Conservation (phyloP, 495 filamentous ascomycete genomes). For the Aspergillus sclerotioniger region DNA sequence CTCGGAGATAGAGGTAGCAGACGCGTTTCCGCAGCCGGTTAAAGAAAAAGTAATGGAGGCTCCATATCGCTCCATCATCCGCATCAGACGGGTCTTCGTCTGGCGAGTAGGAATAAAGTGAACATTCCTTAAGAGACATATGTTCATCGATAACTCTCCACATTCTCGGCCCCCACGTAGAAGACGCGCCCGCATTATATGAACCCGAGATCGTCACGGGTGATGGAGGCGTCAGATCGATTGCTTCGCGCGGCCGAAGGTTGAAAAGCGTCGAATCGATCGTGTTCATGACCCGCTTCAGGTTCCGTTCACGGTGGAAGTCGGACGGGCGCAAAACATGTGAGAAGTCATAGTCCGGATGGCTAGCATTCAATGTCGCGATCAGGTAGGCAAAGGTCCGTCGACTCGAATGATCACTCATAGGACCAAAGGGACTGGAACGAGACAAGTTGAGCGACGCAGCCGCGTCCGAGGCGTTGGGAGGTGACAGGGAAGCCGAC, state of each 20-base stretch:
- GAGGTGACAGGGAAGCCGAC: constrained; percentile 76
- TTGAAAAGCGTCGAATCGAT: constrained; percentile 84
- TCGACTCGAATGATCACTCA: constrained; percentile 81
- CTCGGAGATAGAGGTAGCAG: constrained; percentile 86
- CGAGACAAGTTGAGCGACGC: constrained; percentile 70
- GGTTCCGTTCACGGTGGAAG: constrained; percentile 74
- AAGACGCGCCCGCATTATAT: constrained; percentile 36
- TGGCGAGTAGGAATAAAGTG: constrained; percentile 79
- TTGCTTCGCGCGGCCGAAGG: constrained; percentile 63
- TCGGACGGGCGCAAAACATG: constrained; percentile 83
- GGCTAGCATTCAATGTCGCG: constrained; percentile 94
- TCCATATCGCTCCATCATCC: constrained; percentile 92
- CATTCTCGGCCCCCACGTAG: constrained; percentile 77
- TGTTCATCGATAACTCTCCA: constrained; percentile 90
- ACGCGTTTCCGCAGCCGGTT: constrained; percentile 91
- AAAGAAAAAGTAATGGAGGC: constrained; percentile 95
- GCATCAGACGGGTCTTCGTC: constrained; percentile 83
- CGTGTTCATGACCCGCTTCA: constrained; percentile 75
- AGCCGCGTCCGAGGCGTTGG: constrained; percentile 54
- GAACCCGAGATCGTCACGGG: constrained; percentile 44
- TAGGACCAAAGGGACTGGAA: constrained; percentile 84
- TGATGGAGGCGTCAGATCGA: constrained; percentile 45
- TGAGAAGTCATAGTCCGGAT: constrained; percentile 97
- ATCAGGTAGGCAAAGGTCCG: constrained; percentile 95
- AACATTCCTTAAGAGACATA: constrained; percentile 84